phyloP scores from a whole-genome alignment of 495 filamentous ascomycete species.

The Hapsidospora chrysogenum region DNA sequence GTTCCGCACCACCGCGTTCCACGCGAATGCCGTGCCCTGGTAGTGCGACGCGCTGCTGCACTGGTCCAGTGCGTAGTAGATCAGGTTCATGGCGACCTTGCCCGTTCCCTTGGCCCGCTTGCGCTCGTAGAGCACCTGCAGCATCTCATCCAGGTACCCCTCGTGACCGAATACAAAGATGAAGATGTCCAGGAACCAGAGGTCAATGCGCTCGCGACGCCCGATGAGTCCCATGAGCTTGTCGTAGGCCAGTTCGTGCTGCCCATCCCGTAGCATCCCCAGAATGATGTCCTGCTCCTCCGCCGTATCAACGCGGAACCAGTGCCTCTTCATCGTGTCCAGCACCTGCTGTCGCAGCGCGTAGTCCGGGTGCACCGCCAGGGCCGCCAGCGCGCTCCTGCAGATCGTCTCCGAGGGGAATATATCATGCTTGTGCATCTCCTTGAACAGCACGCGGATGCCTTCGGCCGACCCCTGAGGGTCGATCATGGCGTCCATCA shows the following conservation, averaged over 20 bases:
- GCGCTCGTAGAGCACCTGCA: conserved; percentile 42
- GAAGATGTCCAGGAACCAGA: conserved; percentile 62
- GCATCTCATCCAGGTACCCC: conserved; percentile 60
- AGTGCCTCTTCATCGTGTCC: conserved; percentile 48
- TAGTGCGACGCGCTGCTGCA: conserved; percentile 33
- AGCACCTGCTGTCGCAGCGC: conserved; percentile 55
- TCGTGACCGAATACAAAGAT: conserved; percentile 51
- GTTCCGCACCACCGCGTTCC: conserved; percentile 43
- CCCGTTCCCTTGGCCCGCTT: conserved; percentile 24
- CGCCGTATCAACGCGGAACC: conserved; percentile 45
- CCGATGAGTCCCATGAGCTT: conserved; percentile 48
- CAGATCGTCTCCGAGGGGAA: conserved; percentile 45
- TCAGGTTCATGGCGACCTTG: conserved; percentile 30
- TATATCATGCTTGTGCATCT: conserved; percentile 49
- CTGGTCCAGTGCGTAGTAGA: conserved; percentile 53
- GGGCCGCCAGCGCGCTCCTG: conserved; percentile 53
- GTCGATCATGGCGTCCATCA: conserved; percentile 56
- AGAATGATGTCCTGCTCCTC: conserved; percentile 52
- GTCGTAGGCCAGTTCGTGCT: conserved; percentile 68
- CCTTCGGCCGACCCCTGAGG: conserved; percentile 45
- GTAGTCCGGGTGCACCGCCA: conserved; percentile 78
- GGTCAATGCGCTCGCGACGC: conserved; percentile 34
- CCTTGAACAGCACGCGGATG: conserved; percentile 41
- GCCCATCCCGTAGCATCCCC: conserved; percentile 61
- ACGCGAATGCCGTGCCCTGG: conserved; percentile 32